Evolutionary conservation across 2,329 filamentous ascomycete species (phyloP), one percentile per base, ranked within the genome.

Genomic region (Lachnellula suecica): DNA sequence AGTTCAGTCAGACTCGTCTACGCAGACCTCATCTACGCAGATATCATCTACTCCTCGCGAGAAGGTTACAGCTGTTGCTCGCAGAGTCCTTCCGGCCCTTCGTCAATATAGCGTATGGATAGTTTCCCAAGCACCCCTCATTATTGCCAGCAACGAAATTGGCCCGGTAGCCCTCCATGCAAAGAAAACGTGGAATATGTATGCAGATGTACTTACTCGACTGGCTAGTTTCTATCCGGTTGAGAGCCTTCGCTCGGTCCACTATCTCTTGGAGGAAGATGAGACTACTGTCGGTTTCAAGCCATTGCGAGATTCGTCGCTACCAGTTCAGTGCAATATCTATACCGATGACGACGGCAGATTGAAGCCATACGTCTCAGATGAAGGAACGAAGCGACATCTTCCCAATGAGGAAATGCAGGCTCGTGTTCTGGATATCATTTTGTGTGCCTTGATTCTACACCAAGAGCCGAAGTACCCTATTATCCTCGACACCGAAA

Each of bases 31-130:
- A n/a, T n/a, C n/a, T n/a, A n/a, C n/a, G n/a, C n/a, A n/a, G n/a
- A n/a, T n/a, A n/a, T n/a, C n/a, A n/a, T n/a, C n/a, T n/a, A n/a
- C n/a, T 58, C 23, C 52, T 10, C 69, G 68, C 1, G 76, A 79
- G 46, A 79, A 78, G 53, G 73, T 87, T 41, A 82, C 81, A 10
- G 75, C 77, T 4, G 74, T 83, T 48, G 77, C 79, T n/a, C 78
- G 81, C 29, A 78, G 82, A 53, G 73, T 88, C 42, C 71, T 89
- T 20, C 85, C 86, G 4, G 78, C 77, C 27, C 71, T 89, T 43
- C 82, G 85, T 13, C 73, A 87, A 41, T 89, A 89, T 67, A 87
- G 83, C 65, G 80, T 79, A 13, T 89, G 86, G 86, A 73, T 89
- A 47, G 69, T 81, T 15, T 75, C 76, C 9, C 83, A 79, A 54